Conservation (phyloP, 2,329 filamentous ascomycete species). For the Hymenoscyphus fructigenus region DNA sequence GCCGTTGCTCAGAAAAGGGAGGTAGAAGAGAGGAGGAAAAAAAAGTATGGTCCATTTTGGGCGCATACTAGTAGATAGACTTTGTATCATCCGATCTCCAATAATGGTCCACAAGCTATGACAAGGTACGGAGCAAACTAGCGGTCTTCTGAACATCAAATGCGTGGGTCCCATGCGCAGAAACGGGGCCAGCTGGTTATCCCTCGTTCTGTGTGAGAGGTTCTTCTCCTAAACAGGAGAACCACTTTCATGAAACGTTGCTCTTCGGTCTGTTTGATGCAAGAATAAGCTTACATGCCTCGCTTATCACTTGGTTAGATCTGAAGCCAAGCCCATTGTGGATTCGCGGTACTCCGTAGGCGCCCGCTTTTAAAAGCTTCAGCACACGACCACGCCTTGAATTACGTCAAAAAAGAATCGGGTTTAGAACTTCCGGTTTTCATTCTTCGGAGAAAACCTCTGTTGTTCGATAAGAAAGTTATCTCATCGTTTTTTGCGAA, state of each 20-base stretch:
- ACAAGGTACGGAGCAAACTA: not conserved
- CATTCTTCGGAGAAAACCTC: not conserved
- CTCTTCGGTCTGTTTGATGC: not conserved
- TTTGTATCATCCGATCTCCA: conserved; percentile 10
- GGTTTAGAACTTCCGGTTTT: not conserved
- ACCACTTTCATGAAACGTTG: conserved; percentile 12
- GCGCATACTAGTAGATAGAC: not conserved
- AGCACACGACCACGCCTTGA: not conserved
- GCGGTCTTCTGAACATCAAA: not conserved
- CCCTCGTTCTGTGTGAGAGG: not conserved
- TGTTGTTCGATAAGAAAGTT: not conserved
- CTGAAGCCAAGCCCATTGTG: not conserved
- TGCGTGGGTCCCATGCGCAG: not conserved
- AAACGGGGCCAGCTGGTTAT: conserved; percentile 5
- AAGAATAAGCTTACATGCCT: not conserved
- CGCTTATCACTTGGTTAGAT: conserved; percentile 1
- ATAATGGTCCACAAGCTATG: conserved; percentile 1
- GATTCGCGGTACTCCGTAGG: not conserved
- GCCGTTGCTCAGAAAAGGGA: conserved; percentile 2
- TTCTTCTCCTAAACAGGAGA: conserved; percentile 6
- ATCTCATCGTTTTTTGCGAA: not conserved
- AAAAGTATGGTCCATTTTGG: conserved; percentile 8
- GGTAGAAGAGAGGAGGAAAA: not conserved
- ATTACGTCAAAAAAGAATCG: not conserved
- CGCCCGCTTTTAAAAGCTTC: not conserved